A percentile compares a stretch with the other conserved stretches of the same genome.
phyloP scores from a whole-genome alignment of 441 rosid genomes.

The Melastoma candidum region DNA sequence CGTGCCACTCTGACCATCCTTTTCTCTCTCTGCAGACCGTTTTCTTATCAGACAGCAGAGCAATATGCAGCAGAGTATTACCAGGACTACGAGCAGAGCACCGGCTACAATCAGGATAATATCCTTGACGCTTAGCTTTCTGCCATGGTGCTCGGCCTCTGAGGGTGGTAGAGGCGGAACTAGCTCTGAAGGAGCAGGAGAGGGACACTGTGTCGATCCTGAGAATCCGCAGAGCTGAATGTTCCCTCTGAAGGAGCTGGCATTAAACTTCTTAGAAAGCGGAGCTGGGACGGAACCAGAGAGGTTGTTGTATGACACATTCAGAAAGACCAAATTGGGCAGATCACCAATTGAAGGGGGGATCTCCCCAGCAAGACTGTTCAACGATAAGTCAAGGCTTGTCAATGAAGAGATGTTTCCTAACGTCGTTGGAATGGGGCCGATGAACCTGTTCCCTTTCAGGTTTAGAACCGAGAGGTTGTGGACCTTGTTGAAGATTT shows the following conservation, averaged over 20 bases:
- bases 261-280: conserved; percentile 54
- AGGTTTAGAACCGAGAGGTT: conserved; percentile 46
- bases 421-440: conserved; percentile 42
- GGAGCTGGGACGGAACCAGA: conserved; percentile 60
- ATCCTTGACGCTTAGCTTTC: conserved; percentile 52
- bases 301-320: conserved; percentile 71
- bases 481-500: conserved; percentile 20
- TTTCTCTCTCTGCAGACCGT: conserved; percentile 26
- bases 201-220: conserved; percentile 40
- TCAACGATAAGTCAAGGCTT: conserved; percentile 48
- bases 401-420: conserved; percentile 45
- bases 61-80: conserved; percentile 46
- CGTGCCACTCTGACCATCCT: conserved; percentile 14
- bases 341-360: conserved; percentile 52
- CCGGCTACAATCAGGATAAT: conserved; percentile 63
- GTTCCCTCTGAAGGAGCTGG: conserved; percentile 69
- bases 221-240: conserved; percentile 66
- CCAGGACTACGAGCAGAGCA: conserved; percentile 41
- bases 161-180: conserved; percentile 32
- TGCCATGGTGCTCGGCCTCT: conserved; percentile 20
- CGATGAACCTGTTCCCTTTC: conserved; percentile 39
- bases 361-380: conserved; percentile 49
- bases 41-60: conserved; percentile 53
- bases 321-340: conserved; percentile 39
- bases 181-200: conserved; percentile 28